Evolutionary conservation across 306 rosid genomes (phyloP).

Genomic region (Trichosanthes cucumerina): DNA sequence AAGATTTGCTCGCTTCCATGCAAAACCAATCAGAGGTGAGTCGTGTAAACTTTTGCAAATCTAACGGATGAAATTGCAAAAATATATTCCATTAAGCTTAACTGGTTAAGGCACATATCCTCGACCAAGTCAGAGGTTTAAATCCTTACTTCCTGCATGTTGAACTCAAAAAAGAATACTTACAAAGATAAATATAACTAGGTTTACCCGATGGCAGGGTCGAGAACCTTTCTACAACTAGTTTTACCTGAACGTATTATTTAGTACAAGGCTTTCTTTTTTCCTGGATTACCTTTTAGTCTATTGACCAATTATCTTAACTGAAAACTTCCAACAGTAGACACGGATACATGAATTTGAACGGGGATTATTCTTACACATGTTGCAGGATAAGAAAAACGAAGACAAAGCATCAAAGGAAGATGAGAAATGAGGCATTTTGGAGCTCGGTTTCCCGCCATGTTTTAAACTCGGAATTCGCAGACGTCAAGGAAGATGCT

Average conservation of each 20-base stretch:
- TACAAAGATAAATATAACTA: no score
- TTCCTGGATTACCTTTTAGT: no score
- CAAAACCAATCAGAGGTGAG: conserved; percentile 76
- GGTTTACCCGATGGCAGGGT: no score
- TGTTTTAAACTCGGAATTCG: background rate
- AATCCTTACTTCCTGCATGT: no score
- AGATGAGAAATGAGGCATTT: conserved; percentile 43
- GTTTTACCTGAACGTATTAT: no score
- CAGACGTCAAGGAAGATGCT: background rate
- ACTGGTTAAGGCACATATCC: no score
- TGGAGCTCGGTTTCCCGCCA: conserved; percentile 7
- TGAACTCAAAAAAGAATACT: no score
- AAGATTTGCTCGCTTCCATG: conserved; percentile 96
- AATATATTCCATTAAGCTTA: background rate
- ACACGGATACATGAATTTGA: background rate
- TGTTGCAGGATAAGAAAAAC: conserved; percentile 55
- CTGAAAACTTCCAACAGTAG: background rate
- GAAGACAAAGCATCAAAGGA: conserved; percentile 63
- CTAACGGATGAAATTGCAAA: background rate
- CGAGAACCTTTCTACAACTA: no score
- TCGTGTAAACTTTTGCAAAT: background rate
- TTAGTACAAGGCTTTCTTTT: background rate
- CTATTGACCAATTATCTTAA: background rate
- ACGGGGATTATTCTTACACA: background rate
- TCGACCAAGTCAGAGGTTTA: no score